Evolutionary conservation across 176 grass and related monocot species (phyloP), one percentile per base, ranked within the genome.

Genomic region (Calamus simplicifolius): DNA sequence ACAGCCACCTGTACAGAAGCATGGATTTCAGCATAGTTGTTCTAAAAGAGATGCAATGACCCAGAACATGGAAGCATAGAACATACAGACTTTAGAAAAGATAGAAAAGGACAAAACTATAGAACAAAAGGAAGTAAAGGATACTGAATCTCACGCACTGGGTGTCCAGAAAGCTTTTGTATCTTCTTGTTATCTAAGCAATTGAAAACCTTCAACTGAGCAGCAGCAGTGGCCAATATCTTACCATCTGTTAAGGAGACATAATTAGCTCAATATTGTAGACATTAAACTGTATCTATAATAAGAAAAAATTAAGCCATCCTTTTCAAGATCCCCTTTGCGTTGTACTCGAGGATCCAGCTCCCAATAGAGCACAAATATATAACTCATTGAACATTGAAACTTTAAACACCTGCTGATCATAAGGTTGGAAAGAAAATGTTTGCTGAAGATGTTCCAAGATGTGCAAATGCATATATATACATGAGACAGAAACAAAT

Each of bases 161-260:
- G 84, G 78, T 98, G 93, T 25, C 93, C 93, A 64, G 84, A 83
- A 64, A 92, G 88, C 58, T 98, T 92, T 70, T 92, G 63, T 57
- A 98, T 80, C 65, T 92, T 98, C 72, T 92, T 98, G 66, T 89
- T 78, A 69, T 85, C 58, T 17, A 75, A 88, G 80, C 74, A 76
- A 78, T 61, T 74, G 67, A 88, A 92, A 52, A 79, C 88, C 62
- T 77, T 88, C 76, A 98, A 72, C 70, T 85, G 93, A n/a, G 84
- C 87, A 75, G 93, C 81, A 75, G 93, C 93, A 27, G 81, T 83
- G 59, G 93, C 93, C 70, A 91, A 80, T 75, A 83, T 73, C 14
- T 77, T 78, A 75, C 87, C 87, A 89, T 92, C 93, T 98, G 63
- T 77, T 13, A 38, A 38, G 8, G 8, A 38, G 35, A 38, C 8